phyloP scores from a whole-genome alignment of 73 alveolate species.

The Breviolum minutum region DNA sequence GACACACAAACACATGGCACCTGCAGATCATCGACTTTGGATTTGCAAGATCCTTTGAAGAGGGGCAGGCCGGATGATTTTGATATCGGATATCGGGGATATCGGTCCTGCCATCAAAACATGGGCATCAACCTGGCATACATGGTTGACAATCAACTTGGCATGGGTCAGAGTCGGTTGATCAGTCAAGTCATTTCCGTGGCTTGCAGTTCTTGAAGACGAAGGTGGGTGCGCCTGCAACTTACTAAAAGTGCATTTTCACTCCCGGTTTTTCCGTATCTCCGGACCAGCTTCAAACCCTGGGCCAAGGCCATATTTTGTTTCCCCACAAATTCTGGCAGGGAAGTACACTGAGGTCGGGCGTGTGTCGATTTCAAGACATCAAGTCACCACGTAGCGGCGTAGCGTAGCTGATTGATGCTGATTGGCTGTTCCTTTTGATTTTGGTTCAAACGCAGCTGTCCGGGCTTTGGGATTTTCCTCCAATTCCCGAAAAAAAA shows the following conservation, averaged over 20 bases:
- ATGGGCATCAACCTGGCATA: neutral
- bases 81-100: too few relatives aligned
- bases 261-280: neutral
- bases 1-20: neutral
- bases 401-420: too few relatives aligned
- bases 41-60: constrained; percentile 80
- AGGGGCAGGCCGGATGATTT: constrained; percentile 65
- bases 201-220: constrained; percentile 71
- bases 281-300: neutral
- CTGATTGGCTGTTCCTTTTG: too few relatives aligned
- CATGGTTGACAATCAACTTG: neutral
- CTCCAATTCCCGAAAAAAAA: too few relatives aligned
- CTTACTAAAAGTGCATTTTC: neutral
- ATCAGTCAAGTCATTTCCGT: neutral
- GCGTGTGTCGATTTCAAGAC: neutral
- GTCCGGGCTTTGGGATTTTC: too few relatives aligned
- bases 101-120: neutral
- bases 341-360: constrained; percentile 77
- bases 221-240: constrained; percentile 60
- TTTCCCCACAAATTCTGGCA: constrained; percentile 79
- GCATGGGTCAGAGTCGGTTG: neutral
- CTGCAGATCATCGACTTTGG: constrained; percentile 83
- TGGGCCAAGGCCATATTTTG: constrained; percentile 63
- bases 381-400: too few relatives aligned
- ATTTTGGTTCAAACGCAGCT: too few relatives aligned